Evolutionary conservation across 2,329 filamentous ascomycete species (phyloP).

Genomic region (Alternaria triticina): DNA sequence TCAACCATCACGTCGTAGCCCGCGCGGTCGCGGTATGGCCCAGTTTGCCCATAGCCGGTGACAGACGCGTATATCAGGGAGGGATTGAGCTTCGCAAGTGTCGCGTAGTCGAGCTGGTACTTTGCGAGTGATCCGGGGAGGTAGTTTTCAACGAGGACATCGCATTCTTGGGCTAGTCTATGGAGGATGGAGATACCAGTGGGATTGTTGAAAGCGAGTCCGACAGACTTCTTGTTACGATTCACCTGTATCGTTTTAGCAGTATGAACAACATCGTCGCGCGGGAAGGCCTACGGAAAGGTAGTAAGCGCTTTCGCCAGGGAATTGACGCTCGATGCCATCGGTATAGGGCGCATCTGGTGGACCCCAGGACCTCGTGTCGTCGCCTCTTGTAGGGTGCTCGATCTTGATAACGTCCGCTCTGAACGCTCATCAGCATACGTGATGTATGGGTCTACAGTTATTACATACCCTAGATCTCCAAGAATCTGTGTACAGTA

Average conservation of each 20-base stretch:
- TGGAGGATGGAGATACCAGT: conserved; percentile 86
- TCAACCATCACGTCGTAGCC: conserved; percentile 99
- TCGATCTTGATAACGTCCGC: conserved; percentile 97
- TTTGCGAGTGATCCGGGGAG: conserved; percentile 86
- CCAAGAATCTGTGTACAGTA: conserved; percentile 97
- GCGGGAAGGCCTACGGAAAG: conserved; percentile 66
- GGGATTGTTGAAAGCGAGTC: conserved; percentile 84
- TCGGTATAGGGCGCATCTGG: conserved; percentile 82
- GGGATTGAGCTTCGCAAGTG: conserved; percentile 79
- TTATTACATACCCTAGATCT: conserved; percentile 76
- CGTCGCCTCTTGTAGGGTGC: conserved; percentile 88
- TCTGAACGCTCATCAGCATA: conserved; percentile 54
- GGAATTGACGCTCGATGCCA: conserved; percentile 64
- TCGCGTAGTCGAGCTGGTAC: conserved; percentile 86
- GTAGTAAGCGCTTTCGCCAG: conserved; percentile 96
- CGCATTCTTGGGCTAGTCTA: conserved; percentile 79
- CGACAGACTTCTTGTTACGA: conserved; percentile 95
- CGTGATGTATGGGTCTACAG: neutral
- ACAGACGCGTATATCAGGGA: conserved; percentile 91
- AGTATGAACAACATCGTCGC: no score
- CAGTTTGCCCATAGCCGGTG: conserved; percentile 94
- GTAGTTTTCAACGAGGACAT: conserved; percentile 96
- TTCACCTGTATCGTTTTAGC: conserved; percentile 68
- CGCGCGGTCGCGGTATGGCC: conserved; percentile 82
- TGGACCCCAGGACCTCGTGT: conserved; percentile 94